Base-by-base conservation (phyloP, 139 green algal species). In the Coelastrella sp. region DNA sequence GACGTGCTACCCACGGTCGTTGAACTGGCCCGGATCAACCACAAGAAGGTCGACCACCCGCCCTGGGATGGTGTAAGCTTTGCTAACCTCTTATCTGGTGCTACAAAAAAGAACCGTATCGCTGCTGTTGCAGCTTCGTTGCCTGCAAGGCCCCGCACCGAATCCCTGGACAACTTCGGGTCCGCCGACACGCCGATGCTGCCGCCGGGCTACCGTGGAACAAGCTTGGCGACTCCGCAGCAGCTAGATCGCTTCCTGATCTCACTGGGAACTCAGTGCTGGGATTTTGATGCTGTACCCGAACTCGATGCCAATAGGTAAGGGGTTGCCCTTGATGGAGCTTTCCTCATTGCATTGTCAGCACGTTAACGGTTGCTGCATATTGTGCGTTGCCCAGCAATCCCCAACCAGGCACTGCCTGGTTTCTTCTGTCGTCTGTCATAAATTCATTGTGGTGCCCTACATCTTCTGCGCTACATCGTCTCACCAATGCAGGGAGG, bases 1-100 rank as follows among this genome's bases (percentile, higher is more conserved):
- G 77, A 84, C 57, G 25, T 84, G 30, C 34, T 84, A 57, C 57
- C 77, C 4, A 84, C 77, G 23, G 57, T 72, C 15, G 77, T 32
- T 40, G 77, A 71, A 8, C 37, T 84, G 30, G 53, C 57, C 13
- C 53, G 77, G 19, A 9, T 23, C 11, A 23, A 9, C 21, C 38
- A 41, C 17, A 15, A 66, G 57, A 15, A 66, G 57, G 30, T 27
- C 27, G 40, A 8, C 4, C 11, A n/a, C 21, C n/a, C 9, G 27
- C 27, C 27, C 19, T 69, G 62, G 62, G 62, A 69, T 40, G 62
- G 62, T 40, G 21, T 69, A 6, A 69, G 62, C 27, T 69, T 69
- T 19, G 17, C 11, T 8, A 69, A 69, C 23, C 62, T 69, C n/a
- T 4, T 69, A 8, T 4, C 30, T 5, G 30, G 21, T 64, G 53